Percentiles rank a stretch among this genome's conserved stretches.
phyloP scores from a whole-genome alignment of 2,329 filamentous ascomycete species.

The Paraconiothyrium brasiliense region DNA sequence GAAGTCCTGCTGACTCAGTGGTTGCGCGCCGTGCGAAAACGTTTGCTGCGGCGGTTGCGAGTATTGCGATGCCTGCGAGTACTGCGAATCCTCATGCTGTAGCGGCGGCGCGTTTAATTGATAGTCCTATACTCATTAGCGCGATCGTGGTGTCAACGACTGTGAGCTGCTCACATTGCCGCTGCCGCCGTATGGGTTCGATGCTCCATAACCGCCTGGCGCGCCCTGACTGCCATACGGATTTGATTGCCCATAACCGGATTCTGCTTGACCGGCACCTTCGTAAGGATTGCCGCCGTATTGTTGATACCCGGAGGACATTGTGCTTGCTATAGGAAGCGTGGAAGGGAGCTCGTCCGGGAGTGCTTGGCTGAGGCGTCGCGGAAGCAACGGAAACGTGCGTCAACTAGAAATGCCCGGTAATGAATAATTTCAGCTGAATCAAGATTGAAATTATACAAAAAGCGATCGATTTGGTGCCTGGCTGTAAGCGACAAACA shows the following conservation, averaged over 20 bases:
- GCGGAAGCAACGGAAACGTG: constrained; percentile 42
- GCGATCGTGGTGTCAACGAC: constrained; percentile 23
- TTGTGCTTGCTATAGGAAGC: constrained; percentile 23
- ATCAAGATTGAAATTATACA: neutral
- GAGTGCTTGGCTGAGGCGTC: constrained; percentile 31
- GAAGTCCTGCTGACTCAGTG: constrained; percentile 72
- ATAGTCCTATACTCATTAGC: constrained; percentile 33
- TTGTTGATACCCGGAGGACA: constrained; percentile 61
- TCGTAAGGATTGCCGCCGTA: constrained; percentile 70
- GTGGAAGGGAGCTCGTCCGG: constrained; percentile 25
- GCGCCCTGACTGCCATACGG: constrained; percentile 48
- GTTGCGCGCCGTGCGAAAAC: constrained; percentile 65
- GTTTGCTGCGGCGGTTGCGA: constrained; percentile 37
- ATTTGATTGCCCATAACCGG: constrained; percentile 41
- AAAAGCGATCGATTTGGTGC: neutral
- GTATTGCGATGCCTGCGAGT: constrained; percentile 50
- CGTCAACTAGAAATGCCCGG: constrained; percentile 24
- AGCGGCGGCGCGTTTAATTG: constrained; percentile 39
- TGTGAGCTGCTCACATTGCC: constrained; percentile 30
- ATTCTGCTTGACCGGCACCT: constrained; percentile 56
- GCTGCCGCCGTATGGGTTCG: constrained; percentile 42
- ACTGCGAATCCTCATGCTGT: constrained; percentile 47
- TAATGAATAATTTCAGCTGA: constrained; percentile 1
- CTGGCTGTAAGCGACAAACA: neutral
- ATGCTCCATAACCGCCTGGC: constrained; percentile 36